phyloP scores from a whole-genome alignment of 441 rosid species.

The Hura crepitans region DNA sequence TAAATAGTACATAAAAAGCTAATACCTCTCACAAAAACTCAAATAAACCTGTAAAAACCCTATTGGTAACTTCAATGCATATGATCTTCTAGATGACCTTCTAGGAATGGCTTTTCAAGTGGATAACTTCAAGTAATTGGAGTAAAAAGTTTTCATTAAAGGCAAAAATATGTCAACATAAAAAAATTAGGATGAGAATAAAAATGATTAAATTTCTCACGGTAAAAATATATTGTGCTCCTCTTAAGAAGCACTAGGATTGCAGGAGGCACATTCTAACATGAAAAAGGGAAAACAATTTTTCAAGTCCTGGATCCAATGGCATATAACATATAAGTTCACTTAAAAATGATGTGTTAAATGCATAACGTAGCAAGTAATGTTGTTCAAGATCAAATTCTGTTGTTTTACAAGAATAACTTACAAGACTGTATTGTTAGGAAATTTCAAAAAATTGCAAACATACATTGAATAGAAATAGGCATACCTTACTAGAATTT shows the following conservation, averaged over 20 bases:
- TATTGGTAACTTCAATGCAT: too few relatives aligned
- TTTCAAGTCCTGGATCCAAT: constrained; percentile 10
- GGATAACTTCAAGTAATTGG: constrained; percentile 85
- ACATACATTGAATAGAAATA: neutral
- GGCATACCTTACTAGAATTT: constrained; percentile 72
- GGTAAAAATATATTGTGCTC: constrained; percentile 45
- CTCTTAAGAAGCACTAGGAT: constrained; percentile 89
- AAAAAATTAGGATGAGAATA: neutral
- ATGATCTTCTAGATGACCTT: too few relatives aligned
- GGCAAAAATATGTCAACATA: neutral
- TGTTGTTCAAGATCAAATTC: neutral
- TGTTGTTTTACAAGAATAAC: neutral
- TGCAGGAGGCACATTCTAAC: constrained; percentile 90
- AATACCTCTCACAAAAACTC: too few relatives aligned
- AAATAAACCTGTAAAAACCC: too few relatives aligned
- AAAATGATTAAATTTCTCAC: neutral
- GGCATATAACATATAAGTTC: too few relatives aligned
- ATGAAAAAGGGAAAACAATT: constrained; percentile 8
- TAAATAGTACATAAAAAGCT: too few relatives aligned
- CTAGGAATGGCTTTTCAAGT: too few relatives aligned
- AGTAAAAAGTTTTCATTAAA: neutral
- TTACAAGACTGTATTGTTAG: neutral
- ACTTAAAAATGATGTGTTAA: constrained; percentile 7
- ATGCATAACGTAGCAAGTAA: neutral
- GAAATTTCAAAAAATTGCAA: neutral